Conservation (phyloP, 2,329 filamentous ascomycete species). For the Neofusicoccum parvum region DNA sequence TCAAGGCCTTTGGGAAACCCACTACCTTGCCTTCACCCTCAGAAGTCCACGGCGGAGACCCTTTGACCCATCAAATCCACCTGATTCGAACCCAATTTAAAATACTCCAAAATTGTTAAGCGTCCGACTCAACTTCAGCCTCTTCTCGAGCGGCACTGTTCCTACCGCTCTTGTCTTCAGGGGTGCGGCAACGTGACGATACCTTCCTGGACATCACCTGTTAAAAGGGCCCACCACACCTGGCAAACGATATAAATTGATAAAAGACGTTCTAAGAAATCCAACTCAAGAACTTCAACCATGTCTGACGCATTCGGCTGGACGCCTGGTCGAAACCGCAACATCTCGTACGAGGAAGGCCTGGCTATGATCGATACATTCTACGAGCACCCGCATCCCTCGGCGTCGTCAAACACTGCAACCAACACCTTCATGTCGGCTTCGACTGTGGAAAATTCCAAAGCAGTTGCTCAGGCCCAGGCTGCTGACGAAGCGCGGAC, state of each 20-base stretch:
- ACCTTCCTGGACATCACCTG: too few relatives aligned
- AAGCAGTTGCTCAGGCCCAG: neutral
- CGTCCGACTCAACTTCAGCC: too few relatives aligned
- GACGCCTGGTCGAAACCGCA: neutral
- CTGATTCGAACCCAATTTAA: too few relatives aligned
- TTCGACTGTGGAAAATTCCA: neutral
- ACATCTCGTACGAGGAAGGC: slow-evolving; percentile 9
- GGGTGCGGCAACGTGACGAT: too few relatives aligned
- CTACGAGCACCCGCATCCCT: neutral
- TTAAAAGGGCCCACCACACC: too few relatives aligned
- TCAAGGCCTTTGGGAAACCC: neutral
- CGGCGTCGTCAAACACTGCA: neutral
- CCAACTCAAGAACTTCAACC: neutral
- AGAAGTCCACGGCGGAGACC: too few relatives aligned
- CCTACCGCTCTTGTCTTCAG: too few relatives aligned
- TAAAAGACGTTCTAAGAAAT: neutral
- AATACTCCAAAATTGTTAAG: too few relatives aligned
- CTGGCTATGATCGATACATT: slow-evolving; percentile 6
- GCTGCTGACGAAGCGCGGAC: neutral
- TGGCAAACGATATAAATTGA: neutral
- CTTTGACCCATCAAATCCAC: too few relatives aligned
- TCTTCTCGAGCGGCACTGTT: too few relatives aligned
- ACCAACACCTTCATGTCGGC: neutral
- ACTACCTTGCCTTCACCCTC: neutral
- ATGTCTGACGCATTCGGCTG: neutral